A percentile compares a stretch with the other conserved stretches of the same genome.
Conservation (phyloP, 1,284 basidiomycete genomes). For the Clitocybe nebularis region DNA sequence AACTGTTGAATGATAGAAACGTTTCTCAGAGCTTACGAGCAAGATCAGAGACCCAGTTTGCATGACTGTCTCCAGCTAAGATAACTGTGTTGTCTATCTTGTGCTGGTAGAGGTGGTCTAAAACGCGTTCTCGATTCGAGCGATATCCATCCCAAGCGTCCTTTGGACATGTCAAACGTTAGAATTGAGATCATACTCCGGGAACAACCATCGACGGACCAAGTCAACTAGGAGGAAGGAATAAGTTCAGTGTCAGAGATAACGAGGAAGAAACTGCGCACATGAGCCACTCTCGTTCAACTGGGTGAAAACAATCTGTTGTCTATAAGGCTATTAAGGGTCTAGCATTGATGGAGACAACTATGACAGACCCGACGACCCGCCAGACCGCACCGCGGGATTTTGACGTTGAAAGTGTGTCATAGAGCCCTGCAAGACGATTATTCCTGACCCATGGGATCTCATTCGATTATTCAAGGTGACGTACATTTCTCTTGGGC, state of each 20-base stretch:
- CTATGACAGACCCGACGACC: conserved; percentile 45
- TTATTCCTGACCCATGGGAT: background rate
- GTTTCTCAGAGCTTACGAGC: conserved; percentile 32
- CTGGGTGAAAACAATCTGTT: conserved; percentile 55
- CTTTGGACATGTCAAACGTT: conserved; percentile 21
- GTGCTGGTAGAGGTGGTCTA: conserved; percentile 49
- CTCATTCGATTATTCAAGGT: background rate
- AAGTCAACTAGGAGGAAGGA: conserved; percentile 24
- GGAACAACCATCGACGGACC: conserved; percentile 15
- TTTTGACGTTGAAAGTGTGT: conserved; percentile 46
- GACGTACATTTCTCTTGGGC: conserved; percentile 51
- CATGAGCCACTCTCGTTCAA: conserved; percentile 38
- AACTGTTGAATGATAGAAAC: background rate
- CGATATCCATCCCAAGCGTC: conserved; percentile 68
- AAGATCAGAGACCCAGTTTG: conserved; percentile 59
- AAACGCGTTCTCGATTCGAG: conserved; percentile 51
- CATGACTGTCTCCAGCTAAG: conserved; percentile 64
- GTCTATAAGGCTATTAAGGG: too few relatives aligned
- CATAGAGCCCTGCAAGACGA: conserved; percentile 44
- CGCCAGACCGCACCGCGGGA: conserved; percentile 55
- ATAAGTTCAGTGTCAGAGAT: too few relatives aligned
- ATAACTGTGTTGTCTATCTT: conserved; percentile 57
- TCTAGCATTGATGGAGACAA: conserved; percentile 1
- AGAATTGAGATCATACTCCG: too few relatives aligned
- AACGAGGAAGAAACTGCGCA: too few relatives aligned